Percentiles rank a stretch among this genome's conserved stretches.
Evolutionary conservation across 225 moss, liverwort and hornwort species (phyloP).

Genomic region (Lunularia cruciata): DNA sequence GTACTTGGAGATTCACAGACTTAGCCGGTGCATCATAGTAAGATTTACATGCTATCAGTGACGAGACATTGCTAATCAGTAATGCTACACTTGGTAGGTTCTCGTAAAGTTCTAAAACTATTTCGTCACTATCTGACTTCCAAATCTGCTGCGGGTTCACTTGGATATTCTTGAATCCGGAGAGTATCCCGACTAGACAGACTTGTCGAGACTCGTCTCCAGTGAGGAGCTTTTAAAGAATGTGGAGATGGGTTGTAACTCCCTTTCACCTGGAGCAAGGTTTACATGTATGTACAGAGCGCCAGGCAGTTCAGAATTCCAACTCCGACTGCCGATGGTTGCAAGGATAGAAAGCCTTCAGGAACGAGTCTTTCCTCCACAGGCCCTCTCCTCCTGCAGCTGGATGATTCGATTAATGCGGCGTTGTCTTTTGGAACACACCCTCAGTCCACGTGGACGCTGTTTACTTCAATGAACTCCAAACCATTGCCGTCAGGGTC

Average conservation of each 20-base stretch:
- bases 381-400: not conserved
- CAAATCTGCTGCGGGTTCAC: not conserved
- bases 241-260: not conserved
- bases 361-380: not conserved
- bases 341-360: not conserved
- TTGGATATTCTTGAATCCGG: not conserved
- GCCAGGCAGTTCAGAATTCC: not conserved
- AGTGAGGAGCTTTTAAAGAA: conserved; percentile 5
- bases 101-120: not conserved
- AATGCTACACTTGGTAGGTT: not conserved
- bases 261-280: not conserved
- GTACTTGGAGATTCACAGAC: too few relatives aligned
- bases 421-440: not conserved
- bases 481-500: conserved; percentile 43
- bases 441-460: conserved; percentile 11
- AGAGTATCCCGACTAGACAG: conserved; percentile 1
- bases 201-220: not conserved
- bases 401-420: conserved; percentile 5
- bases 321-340: conserved; percentile 1
- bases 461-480: conserved; percentile 23
- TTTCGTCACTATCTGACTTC: conserved; percentile 10
- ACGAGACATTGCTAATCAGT: not conserved
- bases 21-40: not conserved
- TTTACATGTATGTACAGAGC: conserved; percentile 13
- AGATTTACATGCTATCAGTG: conserved; percentile 4